phyloP scores from a whole-genome alignment of 116 monocot genomes.

The Thalassia testudinum region DNA sequence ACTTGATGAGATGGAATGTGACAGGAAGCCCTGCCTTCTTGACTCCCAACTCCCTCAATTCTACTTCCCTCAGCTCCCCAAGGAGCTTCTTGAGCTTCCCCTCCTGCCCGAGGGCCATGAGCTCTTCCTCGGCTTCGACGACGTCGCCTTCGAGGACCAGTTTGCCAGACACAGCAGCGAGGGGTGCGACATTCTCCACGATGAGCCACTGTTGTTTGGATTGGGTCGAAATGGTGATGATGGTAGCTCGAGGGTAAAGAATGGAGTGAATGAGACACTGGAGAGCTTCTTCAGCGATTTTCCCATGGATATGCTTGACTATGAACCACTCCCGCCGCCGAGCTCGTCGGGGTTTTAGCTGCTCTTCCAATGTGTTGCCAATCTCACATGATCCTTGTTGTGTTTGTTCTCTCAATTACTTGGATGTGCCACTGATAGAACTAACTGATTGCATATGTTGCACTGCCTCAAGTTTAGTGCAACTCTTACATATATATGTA shows the following conservation, averaged over 20 bases:
- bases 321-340: conserved; percentile 1
- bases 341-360: background rate
- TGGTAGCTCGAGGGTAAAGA: background rate
- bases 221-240: background rate
- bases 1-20: background rate
- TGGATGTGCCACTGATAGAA: too few species aligned
- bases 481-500: too few species aligned
- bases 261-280: background rate
- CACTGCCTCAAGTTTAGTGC: too few species aligned
- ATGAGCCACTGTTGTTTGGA: background rate
- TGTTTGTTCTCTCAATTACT: too few species aligned
- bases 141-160: background rate
- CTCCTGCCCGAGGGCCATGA: conserved; percentile 1
- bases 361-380: too few species aligned
- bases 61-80: conserved; percentile 9
- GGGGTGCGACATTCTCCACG: background rate
- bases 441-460: too few species aligned
- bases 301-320: conserved; percentile 11
- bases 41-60: conserved; percentile 7
- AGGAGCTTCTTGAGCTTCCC: conserved; percentile 6
- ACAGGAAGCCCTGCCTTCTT: conserved; percentile 1
- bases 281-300: conserved; percentile 10
- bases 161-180: background rate
- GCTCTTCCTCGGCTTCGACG: conserved; percentile 3
- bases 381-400: too few species aligned